Base-by-base conservation (phyloP, 164 flowering plant species). In the Cinnamomum micranthum region DNA sequence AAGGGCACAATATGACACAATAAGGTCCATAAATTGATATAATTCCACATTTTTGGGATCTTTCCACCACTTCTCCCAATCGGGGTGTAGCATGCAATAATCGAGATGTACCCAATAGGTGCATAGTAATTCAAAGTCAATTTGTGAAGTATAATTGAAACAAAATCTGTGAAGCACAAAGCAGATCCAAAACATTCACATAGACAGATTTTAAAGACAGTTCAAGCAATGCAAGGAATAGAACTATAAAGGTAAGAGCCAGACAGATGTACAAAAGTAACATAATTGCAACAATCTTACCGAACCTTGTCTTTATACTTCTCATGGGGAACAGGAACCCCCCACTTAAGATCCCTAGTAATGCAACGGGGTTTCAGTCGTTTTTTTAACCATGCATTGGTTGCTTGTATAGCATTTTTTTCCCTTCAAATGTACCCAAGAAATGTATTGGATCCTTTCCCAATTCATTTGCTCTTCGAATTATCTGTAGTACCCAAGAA, bases 1-100 rank as follows among this genome's bases (percentile, higher is more conserved):
- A 41, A 41, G 47, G 47, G 10, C 47, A 41, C 9, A 9, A 41
- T 41, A 41, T 7, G 47, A 41, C 47, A 41, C 47, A 9, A 41
- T 41, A 41, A 6, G 47, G n/a, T n/a, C 99, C 99, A 95, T 93
- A 78, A 95, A 95, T 80, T 95, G 99, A 86, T 81, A 95, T 11
- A 95, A 84, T 84, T 93, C 98, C 76, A 93, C 97, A 75, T 95
- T 85, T 33, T 92, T 90, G 65, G 99, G 98, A 80, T 93, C 86
- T 82, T 93, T 95, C 99, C 99, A 95, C 99, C 99, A 95, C 78
- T 93, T 88, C 83, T 93, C 97, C 98, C 99, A 95, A 15, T 93
- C 96, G 71, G 87, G 19, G 97, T 92, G 78, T 92, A 89, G 82
- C 97, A 88, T 28, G 91, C 59, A 59, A 98, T 93, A 70, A 95